Percentiles rank a stretch among this genome's conserved stretches.
phyloP scores from a whole-genome alignment of 495 filamentous ascomycete genomes.

The Penicillium canariense region DNA sequence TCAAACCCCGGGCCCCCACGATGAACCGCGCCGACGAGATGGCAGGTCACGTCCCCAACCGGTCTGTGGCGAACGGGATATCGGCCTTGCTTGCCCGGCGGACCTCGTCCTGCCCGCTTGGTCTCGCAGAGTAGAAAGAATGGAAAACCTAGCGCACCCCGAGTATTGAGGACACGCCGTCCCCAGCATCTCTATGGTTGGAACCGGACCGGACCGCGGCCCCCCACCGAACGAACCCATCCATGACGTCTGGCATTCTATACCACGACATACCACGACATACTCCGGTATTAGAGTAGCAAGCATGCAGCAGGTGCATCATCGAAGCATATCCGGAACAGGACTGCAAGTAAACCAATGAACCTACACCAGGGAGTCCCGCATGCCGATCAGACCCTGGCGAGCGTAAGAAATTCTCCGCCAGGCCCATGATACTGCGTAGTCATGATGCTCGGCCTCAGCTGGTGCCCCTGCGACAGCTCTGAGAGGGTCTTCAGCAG shows the following conservation, averaged over 20 bases:
- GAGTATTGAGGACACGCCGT: too few species aligned
- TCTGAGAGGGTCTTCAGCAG: background rate
- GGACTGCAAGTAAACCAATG: background rate
- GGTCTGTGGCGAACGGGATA: too few species aligned
- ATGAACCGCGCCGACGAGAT: too few species aligned
- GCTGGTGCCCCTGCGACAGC: too few species aligned
- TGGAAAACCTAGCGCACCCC: too few species aligned
- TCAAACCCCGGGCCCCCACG: too few species aligned
- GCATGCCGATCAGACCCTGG: background rate
- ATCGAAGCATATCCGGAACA: background rate
- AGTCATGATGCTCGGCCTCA: too few species aligned
- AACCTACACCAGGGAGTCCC: background rate
- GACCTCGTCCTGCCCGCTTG: too few species aligned
- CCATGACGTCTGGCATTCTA: background rate
- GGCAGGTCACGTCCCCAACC: too few species aligned
- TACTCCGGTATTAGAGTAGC: background rate
- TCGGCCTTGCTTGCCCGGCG: too few species aligned
- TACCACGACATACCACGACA: background rate
- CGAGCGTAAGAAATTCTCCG: background rate
- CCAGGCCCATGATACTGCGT: background rate
- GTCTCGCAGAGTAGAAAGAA: too few species aligned
- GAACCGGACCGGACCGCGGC: slow-evolving; percentile 8
- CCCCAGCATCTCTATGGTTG: background rate
- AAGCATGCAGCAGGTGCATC: background rate
- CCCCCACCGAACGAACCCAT: background rate